Base-by-base conservation (phyloP, 495 filamentous ascomycete species). In the Diplogelasinospora grovesii region DNA sequence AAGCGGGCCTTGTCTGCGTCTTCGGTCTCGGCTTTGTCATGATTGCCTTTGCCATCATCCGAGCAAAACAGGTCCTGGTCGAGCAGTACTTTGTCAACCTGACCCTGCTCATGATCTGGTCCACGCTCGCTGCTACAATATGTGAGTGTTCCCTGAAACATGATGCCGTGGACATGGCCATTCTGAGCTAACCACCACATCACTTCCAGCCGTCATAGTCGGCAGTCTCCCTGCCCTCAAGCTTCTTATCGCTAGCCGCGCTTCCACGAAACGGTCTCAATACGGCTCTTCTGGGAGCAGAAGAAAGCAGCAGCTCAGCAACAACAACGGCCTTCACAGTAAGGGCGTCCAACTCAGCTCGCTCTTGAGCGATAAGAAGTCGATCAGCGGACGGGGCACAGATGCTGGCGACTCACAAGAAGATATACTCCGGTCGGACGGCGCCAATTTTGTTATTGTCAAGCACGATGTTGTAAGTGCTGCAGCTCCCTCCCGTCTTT, bases 211-310 rank as follows among this genome's bases (percentile, higher is more conserved):
- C 25, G 57, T 73, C 13, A 57, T 71, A 7, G 62, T 74, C 15
- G 69, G 69, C 11, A 70, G 68, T 33, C 62, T 72, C 0, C 67
- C 69, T 3, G 68, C 67, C 1, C 68, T 73, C 45, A 68, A 68
- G 43, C 53, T 60, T 31, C 69, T 82, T 29, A 69, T 72, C 28
- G 68, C 75, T 2, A 81, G 71, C 14, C 71, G 69, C 24, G 41
- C 41, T 4, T 68, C 74, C 22, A 78, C 70, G 51, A 78, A 75
- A 20, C 50, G 73, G 22, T 77, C 71, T 35, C 68, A 77, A 4
- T 71, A 77, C 54, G 61, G 61, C 8, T 71, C 69, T 24, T 39
- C 38, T 6, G 33, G 34, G 20, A 36, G 7, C 19, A 37, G 29
- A 18, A 27, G 38, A 10, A 53, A 43, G 25, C 29, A 36, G 26